A percentile compares a stretch with the other conserved stretches of the same genome.
Evolutionary conservation across 2,329 filamentous ascomycete species (phyloP).

Genomic region (Apiospora arundinis): DNA sequence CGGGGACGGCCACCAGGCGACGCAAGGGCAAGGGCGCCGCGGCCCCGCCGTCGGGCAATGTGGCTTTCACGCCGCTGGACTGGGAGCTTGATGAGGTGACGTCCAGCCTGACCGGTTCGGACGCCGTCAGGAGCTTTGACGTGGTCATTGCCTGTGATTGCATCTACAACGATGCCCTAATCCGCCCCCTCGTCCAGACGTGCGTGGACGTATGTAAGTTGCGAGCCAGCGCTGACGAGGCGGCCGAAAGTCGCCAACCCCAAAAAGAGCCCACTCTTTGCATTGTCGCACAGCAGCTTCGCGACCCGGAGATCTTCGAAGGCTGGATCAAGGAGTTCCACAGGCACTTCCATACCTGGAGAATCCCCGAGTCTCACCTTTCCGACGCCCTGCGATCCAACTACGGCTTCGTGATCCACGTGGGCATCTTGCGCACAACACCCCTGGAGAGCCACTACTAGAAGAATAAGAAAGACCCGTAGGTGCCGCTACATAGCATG

Average conservation of each 20-base stretch:
- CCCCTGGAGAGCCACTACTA: neutral
- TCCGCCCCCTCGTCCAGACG: slow-evolving; percentile 81
- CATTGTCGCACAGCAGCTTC: slow-evolving; percentile 86
- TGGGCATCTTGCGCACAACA: slow-evolving; percentile 65
- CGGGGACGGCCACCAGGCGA: slow-evolving; percentile 17
- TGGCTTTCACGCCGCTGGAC: slow-evolving; percentile 71
- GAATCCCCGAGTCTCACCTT: slow-evolving; percentile 70
- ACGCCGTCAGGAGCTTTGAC: slow-evolving; percentile 62
- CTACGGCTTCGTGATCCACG: slow-evolving; percentile 82
- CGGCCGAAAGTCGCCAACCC: slow-evolving; percentile 23
- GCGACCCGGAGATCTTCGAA: slow-evolving; percentile 85
- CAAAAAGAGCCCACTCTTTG: slow-evolving; percentile 65
- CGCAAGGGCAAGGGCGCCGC: slow-evolving; percentile 32
- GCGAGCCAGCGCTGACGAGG: slow-evolving; percentile 30
- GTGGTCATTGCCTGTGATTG: slow-evolving; percentile 87
- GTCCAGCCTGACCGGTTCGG: slow-evolving; percentile 45
- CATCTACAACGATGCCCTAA: slow-evolving; percentile 90
- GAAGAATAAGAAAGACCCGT: neutral
- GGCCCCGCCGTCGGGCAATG: slow-evolving; percentile 40
- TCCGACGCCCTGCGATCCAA: slow-evolving; percentile 63
- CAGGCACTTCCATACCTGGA: slow-evolving; percentile 74
- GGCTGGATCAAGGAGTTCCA: slow-evolving; percentile 77
- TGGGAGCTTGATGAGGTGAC: slow-evolving; percentile 77
- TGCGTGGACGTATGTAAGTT: slow-evolving; percentile 77
- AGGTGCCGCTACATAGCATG: neutral